Evolutionary conservation across 192 early-diverging fungal genomes (phyloP), one percentile per base, ranked within the genome.

Genomic region (Coemansia sp.): DNA sequence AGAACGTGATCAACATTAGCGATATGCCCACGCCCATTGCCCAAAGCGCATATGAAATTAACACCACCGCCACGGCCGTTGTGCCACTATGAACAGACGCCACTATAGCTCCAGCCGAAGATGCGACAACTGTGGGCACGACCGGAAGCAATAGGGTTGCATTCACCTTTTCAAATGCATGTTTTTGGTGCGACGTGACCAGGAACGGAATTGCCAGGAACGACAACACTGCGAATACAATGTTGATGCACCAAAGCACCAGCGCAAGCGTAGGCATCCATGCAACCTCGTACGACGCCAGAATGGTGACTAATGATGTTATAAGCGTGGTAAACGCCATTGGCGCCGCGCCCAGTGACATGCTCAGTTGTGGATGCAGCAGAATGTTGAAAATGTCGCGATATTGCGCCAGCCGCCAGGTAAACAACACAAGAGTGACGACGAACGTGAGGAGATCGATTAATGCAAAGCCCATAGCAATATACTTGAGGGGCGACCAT

Each of bases 251-350:
- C 79, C 82, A 86, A 28, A 86, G 51, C 2, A 69, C 67, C 7
- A 75, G 71, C 6, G 64, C 75, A 47, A 86, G 38, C 11, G 48
- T 64, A 3, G 76, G 66, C 11, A 76, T 44, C 83, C 82, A 84
- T 4, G 21, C 11, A 6, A 55, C 25, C 44, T 61, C 59, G 15
- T 71, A 67, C 5, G 53, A 64, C 1, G 38, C 25, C 0, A 76
- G 31, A n/a, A 74, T 82, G 31, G 56, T n/a, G 0, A 75, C 56
- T 0, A 75, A 37, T 9, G 40, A 53, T 53, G 69, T 79, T 56
- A 70, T 60, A n/a, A 86, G 46, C 5, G 82, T 84, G 26, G 71
- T 63, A 38, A 84, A 60, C 1, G 74, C 81, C 84, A 86, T 84
- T 0, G 84, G 84, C 12, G 82, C 71, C 1, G 83, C 70, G 49